Evolutionary conservation across 495 filamentous ascomycete species (phyloP), one percentile per base, ranked within the genome.

Genomic region (Hypoxylon lienhwacheense): DNA sequence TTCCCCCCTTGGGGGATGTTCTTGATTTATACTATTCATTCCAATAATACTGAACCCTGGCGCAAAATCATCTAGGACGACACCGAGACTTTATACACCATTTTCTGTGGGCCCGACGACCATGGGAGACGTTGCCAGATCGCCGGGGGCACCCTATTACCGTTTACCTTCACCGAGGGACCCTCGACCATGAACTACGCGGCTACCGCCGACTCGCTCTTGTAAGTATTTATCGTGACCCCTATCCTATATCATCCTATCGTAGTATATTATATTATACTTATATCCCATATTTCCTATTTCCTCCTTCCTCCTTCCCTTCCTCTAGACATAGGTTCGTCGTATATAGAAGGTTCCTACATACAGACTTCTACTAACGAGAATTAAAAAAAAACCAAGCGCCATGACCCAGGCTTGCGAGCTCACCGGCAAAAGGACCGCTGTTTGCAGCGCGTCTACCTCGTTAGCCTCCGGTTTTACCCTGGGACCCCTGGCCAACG

Each of bases 91-190:
- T 46, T 61, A 11, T 75, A 70, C 41, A 73, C 71, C 15, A 58
- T 74, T 16, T 75, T 75, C 47, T 75, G 73, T 42, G 69, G 63
- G 8, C 59, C 67, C 8, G 33, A 63, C 20, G 54, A 52, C 6
- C 55, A n/a, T n/a, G n/a, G 59, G 17, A 41, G 26, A 6, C 34
- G 29, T 11, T 58, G 54, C 34, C 5, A 31, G 1, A 53, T 59
- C 28, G 37, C n/a, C n/a, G 48, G 41, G 41, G 26, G 25, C 43
- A 20, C 14, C 19, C 7, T 32, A 15, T 4, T 51, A 39, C 69
- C 71, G 21, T 74, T 74, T 50, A 58, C 68, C 8, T 70, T 75
- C 28, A 62, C 59, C 11, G 67, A 73, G 50, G 73, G 71, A 0
- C 67, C 70, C 2, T 43, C 31, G 20, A 73, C 69, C 0, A 43